Evolutionary conservation across 2,329 filamentous ascomycete genomes (phyloP).

Genomic region (Coleophoma eucalyptorum): DNA sequence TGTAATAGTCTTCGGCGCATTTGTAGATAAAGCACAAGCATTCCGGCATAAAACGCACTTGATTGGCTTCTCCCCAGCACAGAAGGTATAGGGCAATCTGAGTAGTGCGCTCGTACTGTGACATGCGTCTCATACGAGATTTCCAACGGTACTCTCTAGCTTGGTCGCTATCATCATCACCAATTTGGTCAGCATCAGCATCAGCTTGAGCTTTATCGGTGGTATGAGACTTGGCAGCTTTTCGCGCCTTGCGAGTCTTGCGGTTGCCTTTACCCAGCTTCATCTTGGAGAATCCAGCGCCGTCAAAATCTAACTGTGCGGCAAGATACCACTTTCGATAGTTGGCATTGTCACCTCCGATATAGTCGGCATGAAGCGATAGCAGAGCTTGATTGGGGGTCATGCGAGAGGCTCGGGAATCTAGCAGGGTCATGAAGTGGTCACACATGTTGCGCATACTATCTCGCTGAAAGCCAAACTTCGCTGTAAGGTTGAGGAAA

Average conservation of each 20-base stretch:
- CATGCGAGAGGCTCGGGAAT: slow-evolving; percentile 96
- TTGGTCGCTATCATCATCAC: slow-evolving; percentile 86
- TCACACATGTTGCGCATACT: slow-evolving; percentile 99
- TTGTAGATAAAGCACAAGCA: slow-evolving; percentile 99
- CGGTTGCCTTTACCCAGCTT: slow-evolving; percentile 77
- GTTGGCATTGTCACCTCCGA: slow-evolving; percentile 97
- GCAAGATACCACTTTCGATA: slow-evolving; percentile 99
- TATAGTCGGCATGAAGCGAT: slow-evolving; percentile 95
- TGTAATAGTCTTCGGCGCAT: slow-evolving; percentile 93
- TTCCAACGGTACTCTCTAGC: slow-evolving; percentile 98
- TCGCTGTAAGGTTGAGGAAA: slow-evolving; percentile 88
- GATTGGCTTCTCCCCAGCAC: slow-evolving; percentile 98
- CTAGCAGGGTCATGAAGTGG: slow-evolving; percentile 92
- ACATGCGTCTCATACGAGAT: slow-evolving; percentile 99
- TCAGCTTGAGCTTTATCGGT: slow-evolving; percentile 49
- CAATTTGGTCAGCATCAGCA: slow-evolving; percentile 83
- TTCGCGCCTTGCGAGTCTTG: slow-evolving; percentile 73
- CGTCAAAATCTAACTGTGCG: slow-evolving; percentile 91
- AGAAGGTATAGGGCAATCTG: slow-evolving; percentile 90
- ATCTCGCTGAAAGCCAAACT: slow-evolving; percentile 98
- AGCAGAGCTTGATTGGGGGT: slow-evolving; percentile 95
- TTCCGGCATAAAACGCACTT: slow-evolving; percentile 97
- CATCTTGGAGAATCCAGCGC: slow-evolving; percentile 94
- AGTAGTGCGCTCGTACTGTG: slow-evolving; percentile 90
- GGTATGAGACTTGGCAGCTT: slow-evolving; percentile 78